Conservation (phyloP, 306 rosid genomes). For the Cucurbita argyrosperma region DNA sequence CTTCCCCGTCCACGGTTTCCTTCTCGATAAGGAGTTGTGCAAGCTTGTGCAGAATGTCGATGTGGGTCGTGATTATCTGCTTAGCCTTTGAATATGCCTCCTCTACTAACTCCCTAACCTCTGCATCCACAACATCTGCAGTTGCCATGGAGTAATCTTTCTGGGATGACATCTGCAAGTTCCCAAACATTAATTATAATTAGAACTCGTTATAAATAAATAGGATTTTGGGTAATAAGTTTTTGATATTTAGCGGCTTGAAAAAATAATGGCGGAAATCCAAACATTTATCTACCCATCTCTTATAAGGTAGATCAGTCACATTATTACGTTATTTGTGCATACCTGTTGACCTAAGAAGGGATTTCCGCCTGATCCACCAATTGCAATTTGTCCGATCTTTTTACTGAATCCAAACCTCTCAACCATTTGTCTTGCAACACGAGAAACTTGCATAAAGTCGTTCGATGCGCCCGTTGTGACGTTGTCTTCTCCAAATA, state of each 20-base stretch:
- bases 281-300: background rate
- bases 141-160: slow-evolving; percentile 93
- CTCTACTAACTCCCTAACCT: slow-evolving; percentile 92
- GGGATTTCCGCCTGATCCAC: slow-evolving; percentile 91
- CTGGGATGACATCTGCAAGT: slow-evolving; percentile 71
- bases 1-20: slow-evolving; percentile 94
- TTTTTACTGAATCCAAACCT: slow-evolving; percentile 96
- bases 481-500: slow-evolving; percentile 59
- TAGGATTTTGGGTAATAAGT: too few relatives aligned
- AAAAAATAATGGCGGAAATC: background rate
- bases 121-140: slow-evolving; percentile 72
- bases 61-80: slow-evolving; percentile 61
- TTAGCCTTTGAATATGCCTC: slow-evolving; percentile 67
- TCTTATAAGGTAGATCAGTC: background rate
- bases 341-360: slow-evolving; percentile 95
- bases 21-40: slow-evolving; percentile 84
- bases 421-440: slow-evolving; percentile 98
- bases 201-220: too few relatives aligned
- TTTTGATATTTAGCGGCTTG: too few relatives aligned
- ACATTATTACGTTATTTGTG: background rate
- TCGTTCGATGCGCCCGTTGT: slow-evolving; percentile 97
- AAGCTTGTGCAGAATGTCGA: slow-evolving; percentile 89
- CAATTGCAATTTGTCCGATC: slow-evolving; percentile 88
- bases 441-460: slow-evolving; percentile 96
- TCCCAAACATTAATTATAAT: background rate